phyloP scores from a whole-genome alignment of 768 basidiomycete genomes.

The Termitomyces sp. region DNA sequence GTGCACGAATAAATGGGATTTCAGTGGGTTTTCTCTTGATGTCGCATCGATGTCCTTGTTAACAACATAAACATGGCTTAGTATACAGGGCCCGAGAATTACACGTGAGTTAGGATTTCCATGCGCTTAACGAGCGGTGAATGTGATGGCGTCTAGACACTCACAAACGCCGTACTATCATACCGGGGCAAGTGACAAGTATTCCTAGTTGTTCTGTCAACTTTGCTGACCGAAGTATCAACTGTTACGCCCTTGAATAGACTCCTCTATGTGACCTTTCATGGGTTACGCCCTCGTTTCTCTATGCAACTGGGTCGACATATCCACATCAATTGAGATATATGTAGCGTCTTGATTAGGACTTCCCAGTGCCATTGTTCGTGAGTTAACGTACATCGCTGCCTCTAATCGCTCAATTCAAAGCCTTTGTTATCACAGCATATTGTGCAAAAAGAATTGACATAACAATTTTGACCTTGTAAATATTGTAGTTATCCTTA shows the following conservation, averaged over 20 bases:
- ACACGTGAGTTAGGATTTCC: slow-evolving; percentile 1
- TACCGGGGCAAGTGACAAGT: slow-evolving; percentile 3
- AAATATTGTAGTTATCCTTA: background rate
- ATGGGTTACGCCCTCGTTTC: slow-evolving; percentile 8
- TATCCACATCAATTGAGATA: slow-evolving; percentile 5
- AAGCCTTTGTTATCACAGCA: background rate
- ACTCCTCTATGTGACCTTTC: slow-evolving; percentile 11
- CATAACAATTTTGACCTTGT: background rate
- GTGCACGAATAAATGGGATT: background rate
- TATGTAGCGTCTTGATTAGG: background rate
- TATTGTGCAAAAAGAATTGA: background rate
- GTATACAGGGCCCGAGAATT: slow-evolving; percentile 10
- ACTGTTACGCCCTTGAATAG: background rate
- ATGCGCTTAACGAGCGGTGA: background rate
- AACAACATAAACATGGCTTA: background rate
- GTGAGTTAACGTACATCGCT: background rate
- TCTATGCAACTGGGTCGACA: slow-evolving; percentile 11
- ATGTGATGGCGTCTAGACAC: slow-evolving; percentile 1
- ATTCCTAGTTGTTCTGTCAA: background rate
- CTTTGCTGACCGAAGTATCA: background rate
- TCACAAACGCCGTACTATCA: slow-evolving; percentile 9
- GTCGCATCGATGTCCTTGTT: background rate
- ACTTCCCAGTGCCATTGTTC: background rate
- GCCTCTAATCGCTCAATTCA: background rate
- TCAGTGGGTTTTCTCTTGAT: background rate